phyloP scores from a whole-genome alignment of 192 early-diverging fungal genomes.

The Ramicandelaber brevisporus region DNA sequence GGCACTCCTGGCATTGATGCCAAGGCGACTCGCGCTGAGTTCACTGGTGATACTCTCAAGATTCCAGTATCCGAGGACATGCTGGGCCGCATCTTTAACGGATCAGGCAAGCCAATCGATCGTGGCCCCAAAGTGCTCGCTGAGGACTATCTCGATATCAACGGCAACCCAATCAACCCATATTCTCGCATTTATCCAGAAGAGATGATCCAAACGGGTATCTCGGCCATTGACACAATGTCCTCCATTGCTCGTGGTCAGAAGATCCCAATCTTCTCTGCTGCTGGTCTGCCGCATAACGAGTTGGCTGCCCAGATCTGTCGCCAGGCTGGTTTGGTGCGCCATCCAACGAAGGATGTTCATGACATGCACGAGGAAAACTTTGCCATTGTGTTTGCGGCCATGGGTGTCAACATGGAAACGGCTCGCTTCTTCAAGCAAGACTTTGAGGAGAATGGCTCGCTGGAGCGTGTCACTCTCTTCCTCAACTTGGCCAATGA shows the following conservation, averaged over 20 bases:
- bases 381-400: slow-evolving; percentile 97
- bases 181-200: slow-evolving; percentile 97
- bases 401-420: slow-evolving; percentile 99
- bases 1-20: slow-evolving; percentile 91
- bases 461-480: slow-evolving; percentile 90
- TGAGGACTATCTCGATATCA: slow-evolving; percentile 93
- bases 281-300: slow-evolving; percentile 93
- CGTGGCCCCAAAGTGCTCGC: slow-evolving; percentile 99
- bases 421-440: slow-evolving; percentile 99
- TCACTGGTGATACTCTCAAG: slow-evolving; percentile 83
- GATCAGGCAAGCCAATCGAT: slow-evolving; percentile 96
- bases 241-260: slow-evolving; percentile 99
- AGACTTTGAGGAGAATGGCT: slow-evolving; percentile 99
- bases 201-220: slow-evolving; percentile 99
- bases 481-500: slow-evolving; percentile 99
- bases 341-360: slow-evolving; percentile 71
- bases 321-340: slow-evolving; percentile 91
- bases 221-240: slow-evolving; percentile 98
- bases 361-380: slow-evolving; percentile 94
- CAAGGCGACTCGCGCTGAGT: slow-evolving; percentile 84
- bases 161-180: slow-evolving; percentile 81
- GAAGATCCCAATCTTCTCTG: slow-evolving; percentile 99
- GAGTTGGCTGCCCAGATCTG: slow-evolving; percentile 99
- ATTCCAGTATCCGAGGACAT: slow-evolving; percentile 98
- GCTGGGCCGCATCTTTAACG: slow-evolving; percentile 97